Evolutionary conservation across 2,329 filamentous ascomycete species (phyloP).

Genomic region (Talaromyces sp.): DNA sequence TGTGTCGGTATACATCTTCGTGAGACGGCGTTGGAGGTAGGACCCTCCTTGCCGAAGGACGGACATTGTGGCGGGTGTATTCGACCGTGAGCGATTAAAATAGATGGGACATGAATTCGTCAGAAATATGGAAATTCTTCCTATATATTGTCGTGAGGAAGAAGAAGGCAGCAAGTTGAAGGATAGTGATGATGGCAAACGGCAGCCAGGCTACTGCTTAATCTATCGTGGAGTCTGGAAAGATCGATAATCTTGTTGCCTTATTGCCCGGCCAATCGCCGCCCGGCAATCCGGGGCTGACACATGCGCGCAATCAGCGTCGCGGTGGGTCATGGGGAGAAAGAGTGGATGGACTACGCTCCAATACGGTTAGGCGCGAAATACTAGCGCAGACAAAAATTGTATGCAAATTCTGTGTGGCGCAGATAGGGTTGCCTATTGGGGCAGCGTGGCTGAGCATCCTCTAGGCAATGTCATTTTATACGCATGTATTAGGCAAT

Average conservation of each 20-base stretch:
- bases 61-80: conserved; percentile 39
- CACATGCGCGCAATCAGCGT: background rate
- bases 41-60: conserved; percentile 45
- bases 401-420: conserved; percentile 8
- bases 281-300: conserved; percentile 2
- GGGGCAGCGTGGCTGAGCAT: background rate
- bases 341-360: background rate
- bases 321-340: background rate
- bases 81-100: background rate
- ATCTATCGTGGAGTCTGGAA: background rate
- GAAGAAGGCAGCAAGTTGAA: background rate
- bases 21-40: conserved; percentile 50
- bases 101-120: background rate
- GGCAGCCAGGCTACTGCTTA: conserved; percentile 5
- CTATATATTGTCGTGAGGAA: background rate
- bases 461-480: too few relatives aligned
- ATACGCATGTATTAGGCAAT: background rate
- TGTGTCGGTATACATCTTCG: conserved; percentile 62
- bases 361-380: background rate
- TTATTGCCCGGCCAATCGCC: conserved; percentile 25
- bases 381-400: background rate
- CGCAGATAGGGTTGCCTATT: background rate
- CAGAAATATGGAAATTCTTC: background rate
- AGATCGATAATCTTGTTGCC: conserved; percentile 41
- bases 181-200: conserved; percentile 1